Evolutionary conservation across 2,329 filamentous ascomycete species (phyloP).

Genomic region (Myriosclerotinia scirpicola): DNA sequence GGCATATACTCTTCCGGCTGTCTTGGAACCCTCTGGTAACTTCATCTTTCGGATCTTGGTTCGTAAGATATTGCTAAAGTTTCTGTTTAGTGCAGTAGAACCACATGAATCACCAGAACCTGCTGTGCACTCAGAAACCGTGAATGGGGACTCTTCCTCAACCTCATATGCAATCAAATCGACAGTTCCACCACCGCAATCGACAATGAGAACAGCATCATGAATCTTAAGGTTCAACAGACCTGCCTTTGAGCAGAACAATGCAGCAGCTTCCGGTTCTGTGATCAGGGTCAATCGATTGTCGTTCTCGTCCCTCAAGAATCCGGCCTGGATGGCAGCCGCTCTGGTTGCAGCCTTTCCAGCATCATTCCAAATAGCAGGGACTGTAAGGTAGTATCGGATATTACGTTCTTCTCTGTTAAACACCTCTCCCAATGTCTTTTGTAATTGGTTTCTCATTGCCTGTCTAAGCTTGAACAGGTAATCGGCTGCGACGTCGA

Average conservation of each 20-base stretch:
- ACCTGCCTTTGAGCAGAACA: conserved; percentile 97
- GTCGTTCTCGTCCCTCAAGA: conserved; percentile 95
- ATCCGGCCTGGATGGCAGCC: conserved; percentile 94
- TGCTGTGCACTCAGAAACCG: conserved; percentile 93
- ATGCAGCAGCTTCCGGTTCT: conserved; percentile 92
- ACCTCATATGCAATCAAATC: conserved; percentile 99
- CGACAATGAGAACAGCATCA: conserved; percentile 96
- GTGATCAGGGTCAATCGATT: conserved; percentile 93
- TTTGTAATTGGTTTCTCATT: conserved; percentile 92
- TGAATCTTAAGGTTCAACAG: conserved; percentile 96
- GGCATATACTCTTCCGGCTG: conserved; percentile 95
- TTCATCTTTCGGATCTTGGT: conserved; percentile 99
- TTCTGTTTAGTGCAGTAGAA: conserved; percentile 95
- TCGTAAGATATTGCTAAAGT: conserved; percentile 96
- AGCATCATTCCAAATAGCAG: conserved; percentile 98
- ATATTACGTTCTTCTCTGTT: conserved; percentile 98
- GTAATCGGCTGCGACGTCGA: conserved; percentile 98
- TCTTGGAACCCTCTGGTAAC: conserved; percentile 92
- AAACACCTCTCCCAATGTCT: conserved; percentile 95
- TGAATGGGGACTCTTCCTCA: conserved; percentile 95
- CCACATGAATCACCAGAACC: conserved; percentile 97
- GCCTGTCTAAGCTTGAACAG: conserved; percentile 97
- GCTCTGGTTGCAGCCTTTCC: conserved; percentile 95
- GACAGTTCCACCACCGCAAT: conserved; percentile 97
- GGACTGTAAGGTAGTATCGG: conserved; percentile 96